These are phyloP conservation scores for Vanrija sp. DNA, from an alignment of 1,284 basidiomycete species.

Conservation along the genomic window DNA sequence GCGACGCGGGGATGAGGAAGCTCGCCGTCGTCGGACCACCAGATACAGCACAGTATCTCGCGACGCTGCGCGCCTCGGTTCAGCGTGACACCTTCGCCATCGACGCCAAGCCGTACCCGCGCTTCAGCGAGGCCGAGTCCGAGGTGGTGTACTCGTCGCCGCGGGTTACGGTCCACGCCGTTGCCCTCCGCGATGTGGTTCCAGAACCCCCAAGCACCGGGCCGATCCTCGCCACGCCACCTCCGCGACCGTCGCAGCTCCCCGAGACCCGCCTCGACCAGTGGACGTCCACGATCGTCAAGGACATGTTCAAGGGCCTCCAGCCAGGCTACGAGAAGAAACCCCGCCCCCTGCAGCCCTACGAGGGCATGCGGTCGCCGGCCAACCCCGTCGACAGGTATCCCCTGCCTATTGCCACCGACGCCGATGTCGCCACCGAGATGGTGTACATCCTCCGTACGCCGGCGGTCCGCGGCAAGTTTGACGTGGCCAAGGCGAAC, in stretches of 20 bases:
- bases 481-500: slow-evolving; percentile 65
- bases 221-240: background rate
- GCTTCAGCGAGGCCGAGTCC: slow-evolving; percentile 5
- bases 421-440: slow-evolving; percentile 31
- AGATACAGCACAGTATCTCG: slow-evolving; percentile 65
- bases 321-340: background rate
- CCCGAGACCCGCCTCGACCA: background rate
- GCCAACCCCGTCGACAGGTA: slow-evolving; percentile 16
- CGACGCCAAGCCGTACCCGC: slow-evolving; percentile 12
- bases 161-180: slow-evolving; percentile 29
- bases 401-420: slow-evolving; percentile 25
- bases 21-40: slow-evolving; percentile 67
- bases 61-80: slow-evolving; percentile 54
- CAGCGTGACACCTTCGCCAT: slow-evolving; percentile 15
- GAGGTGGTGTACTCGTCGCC: slow-evolving; percentile 23
- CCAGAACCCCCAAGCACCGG: background rate
- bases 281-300: slow-evolving; percentile 13
- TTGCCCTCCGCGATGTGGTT: slow-evolving; percentile 16
- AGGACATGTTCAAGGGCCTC: slow-evolving; percentile 27
- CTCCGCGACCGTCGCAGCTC: slow-evolving; percentile 4
- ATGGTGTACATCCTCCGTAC: slow-evolving; percentile 69
- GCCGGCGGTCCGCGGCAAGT: slow-evolving; percentile 77
- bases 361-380: slow-evolving; percentile 3
- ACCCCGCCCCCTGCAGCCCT: background rate
- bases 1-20: slow-evolving; percentile 62